Evolutionary conservation across 129 eudicot species (phyloP), one percentile per base, ranked within the genome.

Genomic region (Ambrosia trifida): DNA sequence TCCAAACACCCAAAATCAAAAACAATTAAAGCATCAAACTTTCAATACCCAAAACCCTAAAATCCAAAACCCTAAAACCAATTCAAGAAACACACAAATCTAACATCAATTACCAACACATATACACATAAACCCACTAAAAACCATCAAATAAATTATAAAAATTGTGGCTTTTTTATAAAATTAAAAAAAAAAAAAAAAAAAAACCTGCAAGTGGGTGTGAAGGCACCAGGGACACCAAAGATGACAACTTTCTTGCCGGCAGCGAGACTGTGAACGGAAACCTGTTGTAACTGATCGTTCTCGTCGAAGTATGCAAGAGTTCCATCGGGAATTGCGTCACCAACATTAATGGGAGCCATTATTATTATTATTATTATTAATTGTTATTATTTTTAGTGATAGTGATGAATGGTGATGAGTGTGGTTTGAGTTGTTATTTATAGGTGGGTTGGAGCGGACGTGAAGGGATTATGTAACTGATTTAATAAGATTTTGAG

Each of bases 141-240:
- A 51, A 38, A 2, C n/a, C n/a, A n/a, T 11, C 62, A 17, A 7
- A 47, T 9, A 47, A 38, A 3, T 24, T 4, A 0, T 14, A 3
- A 33, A 30, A 19, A 4, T 0, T 43, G 5, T 19, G 49, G 5
- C 43, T 38, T 9, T 74, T 2, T 12, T 30, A 30, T 1, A 89
- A n/a, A n/a, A n/a, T n/a, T n/a, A n/a, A n/a, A n/a, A n/a, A n/a
- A n/a, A n/a, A n/a, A n/a, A n/a, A n/a, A n/a, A n/a, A 24, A 24
- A 24, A 24, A 24, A 24, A 24, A 24, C 96, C 96, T 89, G 96
- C 98, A 89, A 72, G 95, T 85, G 7, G 98, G 96, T 49, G 98
- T 93, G 79, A 93, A 93, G 36, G 92, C 95, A n/a, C 98, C 98
- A 66, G 96, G 98, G 59, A 93, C 96, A 38, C 83, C 98, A 74